These are phyloP conservation scores for Penicillium tannophilum DNA, from an alignment of 495 filamentous ascomycete genomes.

Conservation along the genomic window DNA sequence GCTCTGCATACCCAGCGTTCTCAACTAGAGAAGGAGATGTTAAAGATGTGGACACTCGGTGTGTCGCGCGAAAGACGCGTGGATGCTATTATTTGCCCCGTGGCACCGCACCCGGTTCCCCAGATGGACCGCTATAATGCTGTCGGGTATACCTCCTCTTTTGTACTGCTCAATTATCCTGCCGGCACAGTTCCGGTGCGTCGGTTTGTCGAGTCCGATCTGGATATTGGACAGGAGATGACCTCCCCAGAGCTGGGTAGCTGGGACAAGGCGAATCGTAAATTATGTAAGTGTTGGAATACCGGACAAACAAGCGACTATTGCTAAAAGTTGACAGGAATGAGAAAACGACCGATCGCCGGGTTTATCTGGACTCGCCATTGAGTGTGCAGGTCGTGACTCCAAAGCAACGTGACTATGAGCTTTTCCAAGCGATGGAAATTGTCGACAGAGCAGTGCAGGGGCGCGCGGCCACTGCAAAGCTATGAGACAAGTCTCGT, in stretches of 20 bases:
- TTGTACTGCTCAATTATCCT: constrained; percentile 63
- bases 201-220: constrained; percentile 48
- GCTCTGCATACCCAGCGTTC: constrained; percentile 52
- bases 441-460: constrained; percentile 49
- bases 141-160: constrained; percentile 61
- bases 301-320: not conserved
- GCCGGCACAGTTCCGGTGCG: constrained; percentile 61
- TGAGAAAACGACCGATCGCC: constrained; percentile 53
- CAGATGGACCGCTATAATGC: constrained; percentile 64
- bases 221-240: constrained; percentile 50
- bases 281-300: constrained; percentile 54
- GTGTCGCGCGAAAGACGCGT: constrained; percentile 35
- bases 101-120: constrained; percentile 65
- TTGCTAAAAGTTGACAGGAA: constrained; percentile 33
- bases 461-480: constrained; percentile 2
- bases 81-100: constrained; percentile 58
- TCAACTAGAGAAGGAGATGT: constrained; percentile 55
- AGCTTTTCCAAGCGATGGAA: constrained; percentile 57
- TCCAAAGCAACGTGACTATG: constrained; percentile 59
- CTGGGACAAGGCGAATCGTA: constrained; percentile 65
- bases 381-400: constrained; percentile 63
- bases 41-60: constrained; percentile 54
- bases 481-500: not conserved
- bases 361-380: constrained; percentile 56
- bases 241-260: constrained; percentile 42